Evolutionary conservation across 1,284 basidiomycete genomes (phyloP).

Genomic region (Fomes fomentarius): DNA sequence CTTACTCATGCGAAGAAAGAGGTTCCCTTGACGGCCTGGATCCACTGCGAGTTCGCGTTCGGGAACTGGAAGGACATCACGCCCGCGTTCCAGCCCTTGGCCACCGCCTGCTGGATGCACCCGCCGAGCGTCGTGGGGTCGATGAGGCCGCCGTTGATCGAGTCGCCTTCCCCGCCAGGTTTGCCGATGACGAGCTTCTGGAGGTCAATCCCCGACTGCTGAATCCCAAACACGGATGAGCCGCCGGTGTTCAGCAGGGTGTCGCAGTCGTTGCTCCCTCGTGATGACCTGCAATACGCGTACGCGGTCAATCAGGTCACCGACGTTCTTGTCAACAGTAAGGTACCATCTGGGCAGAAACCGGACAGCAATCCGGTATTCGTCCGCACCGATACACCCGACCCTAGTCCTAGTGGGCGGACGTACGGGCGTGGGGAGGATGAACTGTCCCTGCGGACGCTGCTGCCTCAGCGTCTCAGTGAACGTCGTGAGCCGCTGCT

Average conservation of each 20-base stretch:
- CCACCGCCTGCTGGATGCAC: constrained; percentile 57
- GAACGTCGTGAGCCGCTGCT: constrained; percentile 46
- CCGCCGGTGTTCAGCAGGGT: constrained; percentile 47
- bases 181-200: constrained; percentile 62
- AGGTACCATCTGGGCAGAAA: constrained; percentile 22
- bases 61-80: constrained; percentile 25
- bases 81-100: constrained; percentile 55
- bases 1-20: constrained; percentile 3
- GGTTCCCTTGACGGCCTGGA: constrained; percentile 16
- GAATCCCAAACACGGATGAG: constrained; percentile 59
- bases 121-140: constrained; percentile 51
- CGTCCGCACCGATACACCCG: background rate
- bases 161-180: constrained; percentile 48
- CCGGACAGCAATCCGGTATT: constrained; percentile 10
- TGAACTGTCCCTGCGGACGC: constrained; percentile 38
- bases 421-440: constrained; percentile 37
- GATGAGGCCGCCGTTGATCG: constrained; percentile 56
- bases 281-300: too few species aligned
- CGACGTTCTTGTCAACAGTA: constrained; percentile 20
- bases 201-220: constrained; percentile 51
- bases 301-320: constrained; percentile 11
- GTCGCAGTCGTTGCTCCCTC: constrained; percentile 55
- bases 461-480: constrained; percentile 39
- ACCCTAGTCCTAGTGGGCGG: background rate
- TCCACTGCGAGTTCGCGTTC: constrained; percentile 18